Evolutionary conservation across 176 grass and related monocot genomes (phyloP).

Genomic region (Cocos nucifera): DNA sequence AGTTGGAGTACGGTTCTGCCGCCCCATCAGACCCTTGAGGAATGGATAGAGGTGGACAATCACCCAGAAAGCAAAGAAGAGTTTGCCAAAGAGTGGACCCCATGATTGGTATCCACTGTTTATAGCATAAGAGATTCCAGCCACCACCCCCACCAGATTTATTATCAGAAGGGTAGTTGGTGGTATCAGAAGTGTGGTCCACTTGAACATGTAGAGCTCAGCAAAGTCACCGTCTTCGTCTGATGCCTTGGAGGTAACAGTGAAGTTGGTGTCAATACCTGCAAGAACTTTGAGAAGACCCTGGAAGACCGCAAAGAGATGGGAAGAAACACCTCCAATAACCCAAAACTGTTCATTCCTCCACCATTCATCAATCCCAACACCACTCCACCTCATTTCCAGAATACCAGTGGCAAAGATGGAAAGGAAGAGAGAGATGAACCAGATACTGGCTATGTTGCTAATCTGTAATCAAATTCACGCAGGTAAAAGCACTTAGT

Average conservation of each 20-base stretch:
- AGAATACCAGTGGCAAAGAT: slow-evolving; percentile 10
- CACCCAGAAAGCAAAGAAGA: slow-evolving; percentile 16
- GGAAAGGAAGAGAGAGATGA: slow-evolving; percentile 10
- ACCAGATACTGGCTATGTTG: slow-evolving; percentile 5
- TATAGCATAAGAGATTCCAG: slow-evolving; percentile 10
- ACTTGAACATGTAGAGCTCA: slow-evolving; percentile 7
- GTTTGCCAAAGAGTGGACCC: slow-evolving; percentile 14
- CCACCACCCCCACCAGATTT: slow-evolving; percentile 10
- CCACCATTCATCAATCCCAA: slow-evolving; percentile 14
- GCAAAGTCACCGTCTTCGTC: background rate
- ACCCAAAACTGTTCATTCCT: slow-evolving; percentile 17
- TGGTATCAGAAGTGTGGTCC: slow-evolving; percentile 15
- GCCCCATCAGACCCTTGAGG: slow-evolving; percentile 15
- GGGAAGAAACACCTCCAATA: slow-evolving; percentile 11
- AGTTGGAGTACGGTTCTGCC: slow-evolving; percentile 8
- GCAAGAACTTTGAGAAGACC: slow-evolving; percentile 13
- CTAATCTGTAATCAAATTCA: background rate
- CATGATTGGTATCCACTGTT: slow-evolving; percentile 14
- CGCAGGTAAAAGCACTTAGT: background rate
- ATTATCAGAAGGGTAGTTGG: slow-evolving; percentile 7
- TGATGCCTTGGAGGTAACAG: slow-evolving; percentile 6
- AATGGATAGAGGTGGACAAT: slow-evolving; percentile 12
- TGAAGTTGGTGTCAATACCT: slow-evolving; percentile 15
- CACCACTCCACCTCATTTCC: slow-evolving; percentile 9
- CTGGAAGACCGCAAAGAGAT: slow-evolving; percentile 15